A percentile compares a stretch with the other conserved stretches of the same genome.
Evolutionary conservation across 345 rosid genomes (phyloP).

Genomic region (Durio zibethinus): DNA sequence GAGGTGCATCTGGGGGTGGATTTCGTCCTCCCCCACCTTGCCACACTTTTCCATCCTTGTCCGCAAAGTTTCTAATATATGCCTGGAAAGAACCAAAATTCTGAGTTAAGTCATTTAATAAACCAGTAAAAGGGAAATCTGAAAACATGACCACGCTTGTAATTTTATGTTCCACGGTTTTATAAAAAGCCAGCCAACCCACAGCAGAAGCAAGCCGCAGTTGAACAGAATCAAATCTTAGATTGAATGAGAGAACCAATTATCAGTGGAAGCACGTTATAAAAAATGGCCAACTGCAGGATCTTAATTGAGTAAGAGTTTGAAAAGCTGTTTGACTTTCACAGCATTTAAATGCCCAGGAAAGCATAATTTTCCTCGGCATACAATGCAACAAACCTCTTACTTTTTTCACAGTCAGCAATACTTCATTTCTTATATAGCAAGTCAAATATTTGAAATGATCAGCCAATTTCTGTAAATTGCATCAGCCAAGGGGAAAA

Average conservation of each 20-base stretch:
- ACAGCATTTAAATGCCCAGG: background rate
- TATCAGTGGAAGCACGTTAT: background rate
- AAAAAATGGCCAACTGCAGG: background rate
- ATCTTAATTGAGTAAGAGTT: background rate
- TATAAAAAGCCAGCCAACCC: background rate
- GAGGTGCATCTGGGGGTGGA: conserved; percentile 91
- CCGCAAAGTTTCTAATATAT: conserved; percentile 63
- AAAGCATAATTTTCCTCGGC: background rate
- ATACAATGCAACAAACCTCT: background rate
- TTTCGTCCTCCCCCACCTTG: conserved; percentile 98
- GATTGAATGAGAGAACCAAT: background rate
- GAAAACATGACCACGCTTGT: background rate
- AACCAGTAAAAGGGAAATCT: background rate
- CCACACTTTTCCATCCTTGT: conserved; percentile 96
- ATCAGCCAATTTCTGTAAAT: background rate
- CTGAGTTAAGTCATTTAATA: background rate
- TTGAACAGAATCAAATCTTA: background rate
- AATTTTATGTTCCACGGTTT: background rate
- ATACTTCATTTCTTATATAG: background rate
- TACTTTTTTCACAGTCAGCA: background rate
- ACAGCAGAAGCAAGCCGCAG: background rate
- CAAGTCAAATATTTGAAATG: background rate
- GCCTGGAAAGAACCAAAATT: conserved; percentile 43
- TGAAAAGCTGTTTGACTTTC: background rate
- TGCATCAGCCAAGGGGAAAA: background rate